A percentile compares a stretch with the other conserved stretches of the same genome.
Evolutionary conservation across 2,329 filamentous ascomycete species (phyloP).

Genomic region (Pseudocercospora fijiensis): DNA sequence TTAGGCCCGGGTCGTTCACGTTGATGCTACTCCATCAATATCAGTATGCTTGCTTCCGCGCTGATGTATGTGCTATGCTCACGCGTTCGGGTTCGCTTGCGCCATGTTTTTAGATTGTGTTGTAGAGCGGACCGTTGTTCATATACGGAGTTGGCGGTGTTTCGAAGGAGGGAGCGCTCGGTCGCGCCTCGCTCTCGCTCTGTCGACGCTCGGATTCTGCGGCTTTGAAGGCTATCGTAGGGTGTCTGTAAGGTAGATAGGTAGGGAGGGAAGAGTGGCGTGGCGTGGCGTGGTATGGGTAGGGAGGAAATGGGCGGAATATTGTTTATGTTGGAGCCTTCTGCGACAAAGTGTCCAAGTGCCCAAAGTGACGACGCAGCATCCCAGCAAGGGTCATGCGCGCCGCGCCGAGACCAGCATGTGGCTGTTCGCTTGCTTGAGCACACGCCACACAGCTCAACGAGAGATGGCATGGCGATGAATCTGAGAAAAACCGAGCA

Average conservation of each 20-base stretch:
- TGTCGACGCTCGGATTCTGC: not conserved
- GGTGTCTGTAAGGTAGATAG: not conserved
- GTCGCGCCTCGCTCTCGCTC: not conserved
- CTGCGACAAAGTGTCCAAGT: not conserved
- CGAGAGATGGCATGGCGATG: not conserved
- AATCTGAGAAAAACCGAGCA: not conserved
- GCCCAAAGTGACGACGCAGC: conserved; percentile 1
- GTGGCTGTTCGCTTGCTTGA: not conserved
- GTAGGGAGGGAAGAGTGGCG: no score
- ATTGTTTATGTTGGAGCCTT: conserved; percentile 2
- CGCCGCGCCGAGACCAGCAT: not conserved
- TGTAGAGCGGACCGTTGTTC: conserved; percentile 4
- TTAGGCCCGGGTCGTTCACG: conserved; percentile 68
- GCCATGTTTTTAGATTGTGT: conserved; percentile 32
- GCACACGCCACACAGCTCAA: not conserved
- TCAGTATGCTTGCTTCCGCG: conserved; percentile 11
- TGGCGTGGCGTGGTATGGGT: no score
- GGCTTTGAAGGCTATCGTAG: not conserved
- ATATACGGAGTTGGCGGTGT: not conserved
- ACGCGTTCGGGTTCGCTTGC: conserved; percentile 37
- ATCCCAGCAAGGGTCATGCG: conserved; percentile 1
- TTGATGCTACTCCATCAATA: conserved; percentile 57
- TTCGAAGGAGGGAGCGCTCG: not conserved
- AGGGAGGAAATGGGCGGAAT: not conserved
- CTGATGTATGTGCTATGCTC: conserved; percentile 16